Base-by-base conservation (phyloP, 1,284 basidiomycete species). In the Sanghuangporus baumii region DNA sequence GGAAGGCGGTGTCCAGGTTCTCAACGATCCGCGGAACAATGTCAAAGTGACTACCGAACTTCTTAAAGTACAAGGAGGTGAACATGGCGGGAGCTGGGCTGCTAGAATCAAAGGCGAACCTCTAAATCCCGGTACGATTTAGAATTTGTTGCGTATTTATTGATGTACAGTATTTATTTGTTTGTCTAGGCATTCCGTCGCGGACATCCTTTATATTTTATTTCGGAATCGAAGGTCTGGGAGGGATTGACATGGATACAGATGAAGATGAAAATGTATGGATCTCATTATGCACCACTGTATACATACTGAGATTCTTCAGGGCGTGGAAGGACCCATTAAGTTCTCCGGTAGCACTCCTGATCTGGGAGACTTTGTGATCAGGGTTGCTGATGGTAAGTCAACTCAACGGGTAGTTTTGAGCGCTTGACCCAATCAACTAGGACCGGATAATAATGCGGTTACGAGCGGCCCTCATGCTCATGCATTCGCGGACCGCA, bases 31-130 rank as follows among this genome's bases (percentile, higher is more conserved):
- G 20, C 72, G 76, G 61, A 95, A 95, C 75, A 97, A 97, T 69
- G 86, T 96, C 57, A 80, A 88, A 70, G 78, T 98, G 40, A 92
- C 88, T 8, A 94, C 92, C 1, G 87, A 93, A 70, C 89, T 94
- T 68, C 75, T 97, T 66, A 96, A 96, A 74, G 78, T 92, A 38
- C 80, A 87, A 12, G 89, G 87, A 38, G 92, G 91, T 14, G 79
- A 83, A 26, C 83, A 89, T 71, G 92, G 93, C 6, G 93, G 92
- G 16, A 93, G 89, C 73, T 98, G 95, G 95, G 93, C 89, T 68
- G 90, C 88, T 5, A 85, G 96, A 58, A 82, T 98, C 65, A 89
- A 88, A 69, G 94, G 95, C 18, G 83, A 87, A 70, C 91, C 93
- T 18, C 78, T 97, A 23, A 78, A 91, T 65, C 72, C 77, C 65